Evolutionary conservation across 2,329 filamentous ascomycete species (phyloP), one percentile per base, ranked within the genome.

Genomic region (Pseudocercospora ulei): DNA sequence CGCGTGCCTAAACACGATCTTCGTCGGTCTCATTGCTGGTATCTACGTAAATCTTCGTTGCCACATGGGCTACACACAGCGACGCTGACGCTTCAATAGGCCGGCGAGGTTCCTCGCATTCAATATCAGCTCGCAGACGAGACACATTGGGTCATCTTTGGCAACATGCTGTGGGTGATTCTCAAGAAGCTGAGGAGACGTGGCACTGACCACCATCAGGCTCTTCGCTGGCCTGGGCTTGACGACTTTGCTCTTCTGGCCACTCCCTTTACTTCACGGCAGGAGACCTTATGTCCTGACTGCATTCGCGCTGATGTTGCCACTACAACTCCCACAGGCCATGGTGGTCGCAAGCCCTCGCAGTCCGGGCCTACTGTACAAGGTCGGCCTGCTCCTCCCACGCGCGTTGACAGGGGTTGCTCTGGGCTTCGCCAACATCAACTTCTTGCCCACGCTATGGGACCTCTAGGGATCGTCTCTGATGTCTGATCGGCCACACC

Each of bases 391-490:
- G 3, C 66, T 87, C 2, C 59, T 76, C 4, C 72, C 78, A 3
- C 70, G 82, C 34, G 71, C 70, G 1, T 53, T 81, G 30, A 81
- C 82, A 59, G 82, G 82, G 0, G 62, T 78, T 20, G 71, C 72
- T 12, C 69, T 87, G 6, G 82, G 82, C 0, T 81, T 87, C 53
- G 78, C 78, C 9, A 82, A 80, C 55, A 80, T 87, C 67, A 87
- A 86, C 54, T 80, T 80, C 49, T 70, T 82, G 50, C 73, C 76
- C 0, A 78, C 76, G 1, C 63, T 87, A 4, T 74, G 79, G 3
- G 82, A 88, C 55, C 65, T 87, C 1, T 88, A 84, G 53, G 82
- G 82, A 0, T 78, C 79, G 3, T 85, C 80, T 0, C 62, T 86
- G 13, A 81, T 83, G 69, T 81, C 78, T 52, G 67, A 69, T 25